These are phyloP conservation scores for Fusarium sp. DNA, from an alignment of 2,329 filamentous ascomycete species.

Conservation along the genomic window DNA sequence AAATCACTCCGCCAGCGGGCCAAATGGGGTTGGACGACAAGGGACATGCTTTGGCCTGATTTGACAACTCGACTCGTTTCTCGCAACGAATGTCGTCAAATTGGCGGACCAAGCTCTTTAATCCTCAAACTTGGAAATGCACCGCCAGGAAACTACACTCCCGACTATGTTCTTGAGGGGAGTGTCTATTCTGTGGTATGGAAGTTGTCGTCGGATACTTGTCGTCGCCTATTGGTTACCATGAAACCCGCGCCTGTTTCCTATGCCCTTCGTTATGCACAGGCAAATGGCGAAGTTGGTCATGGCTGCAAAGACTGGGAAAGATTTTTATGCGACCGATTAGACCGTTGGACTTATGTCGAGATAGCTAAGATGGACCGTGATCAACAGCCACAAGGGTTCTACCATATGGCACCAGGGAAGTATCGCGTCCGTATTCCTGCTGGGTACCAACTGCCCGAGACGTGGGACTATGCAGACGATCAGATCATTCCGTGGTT, in stretches of 20 bases:
- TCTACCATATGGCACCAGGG: neutral
- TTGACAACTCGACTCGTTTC: neutral
- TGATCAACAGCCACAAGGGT: neutral
- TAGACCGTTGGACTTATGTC: neutral
- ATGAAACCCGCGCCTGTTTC: neutral
- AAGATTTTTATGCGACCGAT: neutral
- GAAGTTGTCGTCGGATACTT: neutral
- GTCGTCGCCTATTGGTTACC: neutral
- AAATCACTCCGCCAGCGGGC: neutral
- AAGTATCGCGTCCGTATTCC: neutral
- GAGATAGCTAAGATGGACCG: neutral
- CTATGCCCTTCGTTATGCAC: neutral
- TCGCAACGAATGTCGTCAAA: neutral
- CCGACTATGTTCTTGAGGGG: neutral
- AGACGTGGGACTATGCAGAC: constrained; percentile 1
- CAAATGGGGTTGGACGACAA: neutral
- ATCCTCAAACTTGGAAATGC: too few relatives aligned
- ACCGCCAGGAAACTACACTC: too few relatives aligned
- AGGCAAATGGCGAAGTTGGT: neutral
- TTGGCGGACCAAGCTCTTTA: neutral
- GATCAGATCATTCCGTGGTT: neutral
- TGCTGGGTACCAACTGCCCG: neutral
- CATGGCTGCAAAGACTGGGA: neutral
- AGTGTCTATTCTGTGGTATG: neutral
- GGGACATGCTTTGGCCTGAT: neutral